phyloP scores from a whole-genome alignment of 176 grass and related monocot genomes.

The Lolium multiflorum region DNA sequence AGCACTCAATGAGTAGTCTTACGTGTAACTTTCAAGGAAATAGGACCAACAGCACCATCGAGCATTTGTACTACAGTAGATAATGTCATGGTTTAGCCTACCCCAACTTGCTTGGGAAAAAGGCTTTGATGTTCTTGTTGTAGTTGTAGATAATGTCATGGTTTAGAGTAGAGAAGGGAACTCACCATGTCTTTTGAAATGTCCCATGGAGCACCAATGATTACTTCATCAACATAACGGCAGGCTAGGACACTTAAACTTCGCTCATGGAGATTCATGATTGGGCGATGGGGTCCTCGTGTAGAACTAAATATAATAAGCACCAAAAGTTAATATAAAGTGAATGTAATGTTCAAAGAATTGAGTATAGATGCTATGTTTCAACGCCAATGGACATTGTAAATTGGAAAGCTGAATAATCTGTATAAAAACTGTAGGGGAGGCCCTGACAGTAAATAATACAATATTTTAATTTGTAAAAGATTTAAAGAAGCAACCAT shows the following conservation, averaged over 20 bases:
- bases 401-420: slow-evolving; percentile 39
- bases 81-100: too few species aligned
- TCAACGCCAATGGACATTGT: slow-evolving; percentile 15
- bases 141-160: background rate
- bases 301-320: slow-evolving; percentile 66
- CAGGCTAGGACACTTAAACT: slow-evolving; percentile 97
- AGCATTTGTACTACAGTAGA: background rate
- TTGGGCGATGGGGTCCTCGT: slow-evolving; percentile 83
- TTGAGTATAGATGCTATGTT: slow-evolving; percentile 13
- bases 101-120: too few species aligned
- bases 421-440: background rate
- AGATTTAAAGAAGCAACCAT: background rate
- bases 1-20: background rate
- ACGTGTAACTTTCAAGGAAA: background rate
- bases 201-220: slow-evolving; percentile 95
- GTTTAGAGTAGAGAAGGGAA: slow-evolving; percentile 15
- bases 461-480: slow-evolving; percentile 9
- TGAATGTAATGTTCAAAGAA: slow-evolving; percentile 5
- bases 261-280: slow-evolving; percentile 96
- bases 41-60: background rate
- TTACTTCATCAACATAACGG: slow-evolving; percentile 97
- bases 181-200: slow-evolving; percentile 95
- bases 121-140: too few species aligned
- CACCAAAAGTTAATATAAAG: background rate
- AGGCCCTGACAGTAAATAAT: background rate